Conservation (phyloP, 2,329 filamentous ascomycete genomes). For the Cladophialophora carrionii region DNA sequence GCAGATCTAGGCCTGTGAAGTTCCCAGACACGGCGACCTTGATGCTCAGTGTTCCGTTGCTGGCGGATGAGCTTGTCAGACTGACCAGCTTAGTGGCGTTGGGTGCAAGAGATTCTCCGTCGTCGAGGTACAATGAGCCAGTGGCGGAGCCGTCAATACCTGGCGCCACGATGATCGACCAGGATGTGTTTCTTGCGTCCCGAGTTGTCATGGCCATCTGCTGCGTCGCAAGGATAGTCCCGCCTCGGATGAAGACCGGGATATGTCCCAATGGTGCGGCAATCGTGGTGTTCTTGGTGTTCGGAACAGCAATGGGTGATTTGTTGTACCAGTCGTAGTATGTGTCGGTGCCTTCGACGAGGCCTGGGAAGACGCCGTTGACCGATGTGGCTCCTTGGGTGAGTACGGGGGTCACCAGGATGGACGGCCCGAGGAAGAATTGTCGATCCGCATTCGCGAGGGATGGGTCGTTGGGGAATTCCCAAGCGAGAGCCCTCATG, state of each 20-base stretch:
- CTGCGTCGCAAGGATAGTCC: slow-evolving; percentile 68
- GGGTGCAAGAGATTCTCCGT: slow-evolving; percentile 68
- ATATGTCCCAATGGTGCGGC: slow-evolving; percentile 68
- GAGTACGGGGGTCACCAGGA: slow-evolving; percentile 71
- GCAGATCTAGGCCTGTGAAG: slow-evolving; percentile 59
- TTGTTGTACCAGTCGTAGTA: slow-evolving; percentile 86
- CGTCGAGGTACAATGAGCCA: slow-evolving; percentile 72
- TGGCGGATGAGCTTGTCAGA: slow-evolving; percentile 39
- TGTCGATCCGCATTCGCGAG: slow-evolving; percentile 69
- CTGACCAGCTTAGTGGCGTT: slow-evolving; percentile 59
- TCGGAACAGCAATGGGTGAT: slow-evolving; percentile 57
- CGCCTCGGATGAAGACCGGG: slow-evolving; percentile 71
- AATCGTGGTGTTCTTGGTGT: slow-evolving; percentile 60
- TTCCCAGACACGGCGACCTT: slow-evolving; percentile 55
- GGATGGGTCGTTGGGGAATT: slow-evolving; percentile 69
- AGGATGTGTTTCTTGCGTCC: slow-evolving; percentile 65
- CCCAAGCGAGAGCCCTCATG: slow-evolving; percentile 74
- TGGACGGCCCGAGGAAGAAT: slow-evolving; percentile 68
- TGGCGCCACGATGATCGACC: slow-evolving; percentile 68
- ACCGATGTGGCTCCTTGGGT: slow-evolving; percentile 63
- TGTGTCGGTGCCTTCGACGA: slow-evolving; percentile 53
- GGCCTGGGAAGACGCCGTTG: slow-evolving; percentile 70
- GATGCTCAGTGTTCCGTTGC: slow-evolving; percentile 47
- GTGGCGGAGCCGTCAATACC: slow-evolving; percentile 58
- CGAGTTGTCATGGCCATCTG: slow-evolving; percentile 69